Evolutionary conservation across 805 yeast species (phyloP).

Genomic region (Millerozyma acaciae): DNA sequence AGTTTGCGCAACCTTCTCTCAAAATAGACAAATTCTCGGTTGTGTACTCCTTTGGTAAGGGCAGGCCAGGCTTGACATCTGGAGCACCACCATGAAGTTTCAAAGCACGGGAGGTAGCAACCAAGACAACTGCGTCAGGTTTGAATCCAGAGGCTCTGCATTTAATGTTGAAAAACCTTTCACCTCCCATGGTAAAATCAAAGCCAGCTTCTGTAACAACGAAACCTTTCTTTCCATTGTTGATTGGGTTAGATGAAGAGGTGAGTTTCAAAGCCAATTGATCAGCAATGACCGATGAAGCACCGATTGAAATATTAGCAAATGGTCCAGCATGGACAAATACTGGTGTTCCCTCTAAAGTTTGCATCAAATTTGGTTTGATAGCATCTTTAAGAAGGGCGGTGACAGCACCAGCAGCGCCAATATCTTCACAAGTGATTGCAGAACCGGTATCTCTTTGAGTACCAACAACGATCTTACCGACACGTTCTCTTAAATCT

Average conservation of each 20-base stretch:
- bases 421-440: conserved; percentile 89
- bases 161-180: conserved; percentile 91
- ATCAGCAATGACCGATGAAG: conserved; percentile 91
- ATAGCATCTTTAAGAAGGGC: conserved; percentile 94
- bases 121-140: conserved; percentile 90
- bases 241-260: conserved; percentile 41
- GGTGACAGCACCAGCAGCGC: conserved; percentile 93
- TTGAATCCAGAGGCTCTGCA: conserved; percentile 85
- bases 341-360: conserved; percentile 96
- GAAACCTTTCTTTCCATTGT: conserved; percentile 59
- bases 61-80: conserved; percentile 89
- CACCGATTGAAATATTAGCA: conserved; percentile 96
- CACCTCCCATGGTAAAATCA: conserved; percentile 99
- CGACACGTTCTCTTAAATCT: conserved; percentile 86
- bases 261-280: conserved; percentile 88
- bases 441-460: conserved; percentile 67
- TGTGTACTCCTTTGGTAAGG: conserved; percentile 76
- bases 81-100: conserved; percentile 98
- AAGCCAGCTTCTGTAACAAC: conserved; percentile 98
- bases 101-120: conserved; percentile 95
- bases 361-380: conserved; percentile 96
- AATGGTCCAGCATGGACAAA: conserved; percentile 98
- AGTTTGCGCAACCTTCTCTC: conserved; percentile 76
- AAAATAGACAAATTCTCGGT: conserved; percentile 79
- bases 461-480: conserved; percentile 85